Evolutionary conservation across 495 filamentous ascomycete genomes (phyloP), one percentile per base, ranked within the genome.

Genomic region (Trichoderma orchidacearum): DNA sequence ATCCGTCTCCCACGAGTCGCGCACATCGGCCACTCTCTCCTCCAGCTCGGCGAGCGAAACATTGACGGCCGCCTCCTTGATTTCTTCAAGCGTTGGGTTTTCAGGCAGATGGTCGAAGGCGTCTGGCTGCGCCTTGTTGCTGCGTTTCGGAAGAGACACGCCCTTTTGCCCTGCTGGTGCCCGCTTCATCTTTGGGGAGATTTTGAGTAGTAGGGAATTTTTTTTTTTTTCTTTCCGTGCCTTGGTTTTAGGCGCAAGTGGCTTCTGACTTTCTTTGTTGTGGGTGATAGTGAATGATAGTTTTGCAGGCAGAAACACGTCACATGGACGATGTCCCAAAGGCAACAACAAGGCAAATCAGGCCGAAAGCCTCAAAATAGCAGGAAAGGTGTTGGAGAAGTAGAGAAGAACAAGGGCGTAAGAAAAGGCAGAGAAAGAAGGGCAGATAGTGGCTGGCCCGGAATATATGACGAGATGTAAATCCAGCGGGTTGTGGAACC

Each of bases 1-100:
- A 51, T 82, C 75, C 5, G 74, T 76, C 58, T 87, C 85, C 83
- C 83, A 85, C 11, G 75, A 77, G 50, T 85, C 84, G 29, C 68
- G 75, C 0, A 82, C 77, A 29, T 81, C 81, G 53, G 81, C 80
- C 53, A 83, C 80, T 56, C 78, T 78, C 17, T 82, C 77, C 53
- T 84, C 79, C 18, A 80, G 73, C 52, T 75, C 72, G 31, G 61
- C 71, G 17, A 72, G 61, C 50, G 62, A 63, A 11, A 51, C 53
- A 29, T 70, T 65, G 36, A 61, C 58, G 53, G 63, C 66, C 17
- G 59, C 67, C 12, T 58, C 52, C 51, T 69, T 62, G 57, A 71
- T 63, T 18, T 69, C 68, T 27, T 74, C 71, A n/a, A 36, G 25
- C 27, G 36, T 56, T 5, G 55, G 27, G 28, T 50, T 56, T 7